A percentile compares a stretch with the other conserved stretches of the same genome.
These are phyloP conservation scores for Lippia alba DNA, from an alignment of 305 asterid species.

Conservation along the genomic window DNA sequence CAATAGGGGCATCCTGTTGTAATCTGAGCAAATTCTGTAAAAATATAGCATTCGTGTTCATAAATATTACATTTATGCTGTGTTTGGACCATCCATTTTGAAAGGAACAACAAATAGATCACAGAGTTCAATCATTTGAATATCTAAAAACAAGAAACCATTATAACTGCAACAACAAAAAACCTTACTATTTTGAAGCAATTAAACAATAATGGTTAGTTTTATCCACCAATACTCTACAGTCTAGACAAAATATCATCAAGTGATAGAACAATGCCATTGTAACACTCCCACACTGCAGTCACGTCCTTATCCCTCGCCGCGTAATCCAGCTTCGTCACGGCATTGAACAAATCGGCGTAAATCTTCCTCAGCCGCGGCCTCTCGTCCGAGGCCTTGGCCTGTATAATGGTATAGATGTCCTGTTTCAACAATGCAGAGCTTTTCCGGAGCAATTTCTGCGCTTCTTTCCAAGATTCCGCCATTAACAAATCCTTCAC, in stretches of 20 bases:
- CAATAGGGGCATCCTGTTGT: background rate
- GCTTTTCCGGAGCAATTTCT: slow-evolving; percentile 53
- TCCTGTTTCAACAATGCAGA: slow-evolving; percentile 71
- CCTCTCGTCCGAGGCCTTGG: slow-evolving; percentile 59
- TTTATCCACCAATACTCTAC: slow-evolving; percentile 15
- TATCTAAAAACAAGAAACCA: too few relatives aligned
- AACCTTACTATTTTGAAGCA: too few relatives aligned
- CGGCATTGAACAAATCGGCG: slow-evolving; percentile 57
- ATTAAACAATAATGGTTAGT: too few relatives aligned
- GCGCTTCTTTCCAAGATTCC: slow-evolving; percentile 72
- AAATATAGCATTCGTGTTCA: background rate
- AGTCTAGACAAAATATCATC: slow-evolving; percentile 46
- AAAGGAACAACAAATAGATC: too few relatives aligned
- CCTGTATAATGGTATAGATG: slow-evolving; percentile 65
- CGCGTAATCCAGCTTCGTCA: slow-evolving; percentile 72
- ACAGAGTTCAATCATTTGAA: too few relatives aligned
- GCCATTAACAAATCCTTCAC: slow-evolving; percentile 57
- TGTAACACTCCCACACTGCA: slow-evolving; percentile 52
- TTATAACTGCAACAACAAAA: too few relatives aligned
- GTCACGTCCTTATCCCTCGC: slow-evolving; percentile 68
- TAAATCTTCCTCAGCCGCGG: slow-evolving; percentile 57
- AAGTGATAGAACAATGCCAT: slow-evolving; percentile 49
- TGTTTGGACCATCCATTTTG: too few relatives aligned
- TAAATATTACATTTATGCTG: background rate
- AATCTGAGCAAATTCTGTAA: background rate